These are phyloP conservation scores for Beta macrorhiza DNA, from an alignment of 179 eudicot genomes.

Conservation along the genomic window DNA sequence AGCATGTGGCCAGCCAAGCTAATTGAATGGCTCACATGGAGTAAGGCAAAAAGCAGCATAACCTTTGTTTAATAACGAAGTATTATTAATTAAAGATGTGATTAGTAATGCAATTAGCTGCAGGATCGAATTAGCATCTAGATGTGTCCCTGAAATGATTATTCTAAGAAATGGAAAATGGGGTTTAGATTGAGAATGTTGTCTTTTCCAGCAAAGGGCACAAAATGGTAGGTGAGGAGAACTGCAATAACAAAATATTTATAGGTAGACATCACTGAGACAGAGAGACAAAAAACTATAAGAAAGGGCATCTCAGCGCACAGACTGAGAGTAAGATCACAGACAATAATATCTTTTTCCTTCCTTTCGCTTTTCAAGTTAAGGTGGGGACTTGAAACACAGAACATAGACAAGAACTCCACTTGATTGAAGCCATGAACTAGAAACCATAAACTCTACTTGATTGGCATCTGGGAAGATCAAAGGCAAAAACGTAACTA, in stretches of 20 bases:
- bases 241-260: conserved; percentile 23
- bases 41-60: conserved; percentile 20
- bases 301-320: conserved; percentile 28
- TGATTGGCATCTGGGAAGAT: conserved; percentile 1
- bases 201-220: conserved; percentile 27
- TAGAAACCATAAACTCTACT: background rate
- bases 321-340: conserved; percentile 22
- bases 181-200: conserved; percentile 25
- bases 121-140: conserved; percentile 19
- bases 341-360: conserved; percentile 24
- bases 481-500: background rate
- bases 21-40: conserved; percentile 33
- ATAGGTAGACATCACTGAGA: conserved; percentile 29
- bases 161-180: conserved; percentile 22
- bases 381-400: conserved; percentile 26
- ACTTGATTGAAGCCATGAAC: background rate
- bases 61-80: conserved; percentile 29
- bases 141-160: conserved; percentile 22
- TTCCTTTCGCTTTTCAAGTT: conserved; percentile 17
- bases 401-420: conserved; percentile 5
- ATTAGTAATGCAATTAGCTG: conserved; percentile 29
- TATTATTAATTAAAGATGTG: conserved; percentile 19
- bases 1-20: conserved; percentile 35
- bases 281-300: conserved; percentile 32
- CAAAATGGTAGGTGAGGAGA: conserved; percentile 23